Conservation (phyloP, 768 basidiomycete genomes). For the Lactarius indigo region DNA sequence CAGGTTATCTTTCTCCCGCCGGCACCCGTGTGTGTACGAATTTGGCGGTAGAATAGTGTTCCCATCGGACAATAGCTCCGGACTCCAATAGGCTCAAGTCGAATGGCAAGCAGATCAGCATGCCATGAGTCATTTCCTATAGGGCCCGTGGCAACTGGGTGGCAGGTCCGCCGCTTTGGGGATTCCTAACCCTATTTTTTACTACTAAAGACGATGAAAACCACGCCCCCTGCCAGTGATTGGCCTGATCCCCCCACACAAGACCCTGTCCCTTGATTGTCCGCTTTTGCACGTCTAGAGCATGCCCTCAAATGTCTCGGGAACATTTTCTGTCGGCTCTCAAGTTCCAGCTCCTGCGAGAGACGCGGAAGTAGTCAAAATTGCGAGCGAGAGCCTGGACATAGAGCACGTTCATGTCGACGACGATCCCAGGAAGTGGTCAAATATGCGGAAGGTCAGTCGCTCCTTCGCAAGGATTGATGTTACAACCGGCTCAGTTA, state of each 20-base stretch:
- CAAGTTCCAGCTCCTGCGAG: background rate
- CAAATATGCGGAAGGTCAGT: constrained; percentile 49
- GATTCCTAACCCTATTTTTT: background rate
- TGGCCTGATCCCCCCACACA: background rate
- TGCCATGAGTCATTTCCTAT: too few relatives aligned
- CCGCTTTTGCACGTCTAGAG: background rate
- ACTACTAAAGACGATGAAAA: background rate
- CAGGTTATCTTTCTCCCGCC: background rate
- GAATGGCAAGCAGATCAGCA: background rate
- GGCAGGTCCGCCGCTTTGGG: background rate
- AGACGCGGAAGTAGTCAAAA: background rate
- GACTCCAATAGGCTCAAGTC: background rate
- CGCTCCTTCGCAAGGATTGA: background rate
- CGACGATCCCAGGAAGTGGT: constrained; percentile 64
- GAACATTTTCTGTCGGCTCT: background rate
- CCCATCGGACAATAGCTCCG: background rate
- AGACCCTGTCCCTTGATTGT: background rate
- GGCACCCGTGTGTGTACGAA: background rate
- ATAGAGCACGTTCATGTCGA: constrained; percentile 51
- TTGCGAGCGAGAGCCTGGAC: constrained; percentile 30
- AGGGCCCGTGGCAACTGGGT: too few relatives aligned
- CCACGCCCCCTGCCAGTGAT: background rate
- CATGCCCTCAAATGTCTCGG: background rate
- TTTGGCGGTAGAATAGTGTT: background rate
- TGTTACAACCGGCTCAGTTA: background rate